Evolutionary conservation across 1,284 basidiomycete genomes (phyloP).

Genomic region (Cryptococcus sp.): DNA sequence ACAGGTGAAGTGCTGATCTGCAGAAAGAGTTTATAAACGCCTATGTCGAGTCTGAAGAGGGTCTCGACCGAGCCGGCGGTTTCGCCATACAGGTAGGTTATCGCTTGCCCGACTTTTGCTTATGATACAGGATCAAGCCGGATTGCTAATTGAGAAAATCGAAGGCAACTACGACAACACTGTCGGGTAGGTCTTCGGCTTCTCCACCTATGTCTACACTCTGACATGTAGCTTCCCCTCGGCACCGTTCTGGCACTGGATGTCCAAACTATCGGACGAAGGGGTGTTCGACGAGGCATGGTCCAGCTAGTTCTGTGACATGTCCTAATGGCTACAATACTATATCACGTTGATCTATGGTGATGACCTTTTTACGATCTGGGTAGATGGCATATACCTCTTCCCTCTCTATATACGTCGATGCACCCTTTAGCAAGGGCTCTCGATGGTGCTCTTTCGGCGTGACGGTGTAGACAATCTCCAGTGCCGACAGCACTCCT

Average conservation of each 20-base stretch:
- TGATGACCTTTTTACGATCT: constrained; percentile 33
- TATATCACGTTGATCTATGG: constrained; percentile 32
- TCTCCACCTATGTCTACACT: not conserved
- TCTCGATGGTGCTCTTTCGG: constrained; percentile 32
- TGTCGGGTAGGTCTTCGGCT: constrained; percentile 54
- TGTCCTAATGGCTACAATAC: constrained; percentile 8
- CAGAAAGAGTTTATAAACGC: constrained; percentile 59
- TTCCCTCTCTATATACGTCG: constrained; percentile 65
- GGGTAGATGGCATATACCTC: constrained; percentile 69
- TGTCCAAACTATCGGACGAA: constrained; percentile 40
- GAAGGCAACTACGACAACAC: constrained; percentile 92
- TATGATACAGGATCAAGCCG: constrained; percentile 63
- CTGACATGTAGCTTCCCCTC: constrained; percentile 36
- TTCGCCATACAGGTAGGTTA: constrained; percentile 83
- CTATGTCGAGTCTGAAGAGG: constrained; percentile 85
- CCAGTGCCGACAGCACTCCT: constrained; percentile 78
- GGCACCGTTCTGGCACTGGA: constrained; percentile 45
- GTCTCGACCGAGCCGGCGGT: constrained; percentile 84
- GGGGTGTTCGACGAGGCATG: constrained; percentile 43
- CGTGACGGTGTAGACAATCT: constrained; percentile 70
- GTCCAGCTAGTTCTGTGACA: constrained; percentile 7
- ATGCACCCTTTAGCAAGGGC: constrained; percentile 14
- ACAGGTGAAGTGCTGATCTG: not conserved
- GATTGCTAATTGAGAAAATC: constrained; percentile 70
- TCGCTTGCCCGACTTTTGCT: not conserved